Percentiles rank a stretch among this genome's conserved stretches.
Evolutionary conservation across 2,329 filamentous ascomycete genomes (phyloP).

Genomic region (Chaetomium sp.): DNA sequence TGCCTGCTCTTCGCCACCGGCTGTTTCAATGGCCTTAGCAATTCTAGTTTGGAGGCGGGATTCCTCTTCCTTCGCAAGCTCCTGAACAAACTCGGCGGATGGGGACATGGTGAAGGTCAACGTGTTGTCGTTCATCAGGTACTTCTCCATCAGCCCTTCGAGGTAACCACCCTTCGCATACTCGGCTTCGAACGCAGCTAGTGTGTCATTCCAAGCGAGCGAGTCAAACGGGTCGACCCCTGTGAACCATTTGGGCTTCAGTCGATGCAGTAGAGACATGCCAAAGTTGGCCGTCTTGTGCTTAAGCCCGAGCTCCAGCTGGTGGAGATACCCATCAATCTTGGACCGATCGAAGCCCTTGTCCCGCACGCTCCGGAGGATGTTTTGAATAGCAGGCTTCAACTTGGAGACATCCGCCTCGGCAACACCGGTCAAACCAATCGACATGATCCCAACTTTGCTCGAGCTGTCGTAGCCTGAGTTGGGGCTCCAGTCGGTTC

Average conservation of each 20-base stretch:
- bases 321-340: slow-evolving; percentile 88
- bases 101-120: slow-evolving; percentile 94
- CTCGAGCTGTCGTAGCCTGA: slow-evolving; percentile 81
- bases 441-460: slow-evolving; percentile 74
- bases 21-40: slow-evolving; percentile 57
- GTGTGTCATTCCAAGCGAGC: slow-evolving; percentile 84
- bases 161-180: slow-evolving; percentile 74
- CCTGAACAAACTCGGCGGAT: slow-evolving; percentile 64
- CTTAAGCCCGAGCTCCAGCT: slow-evolving; percentile 86
- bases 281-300: slow-evolving; percentile 97
- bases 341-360: slow-evolving; percentile 85
- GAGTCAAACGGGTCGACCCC: slow-evolving; percentile 88
- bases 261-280: slow-evolving; percentile 78
- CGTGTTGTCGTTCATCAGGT: slow-evolving; percentile 78
- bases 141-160: slow-evolving; percentile 80
- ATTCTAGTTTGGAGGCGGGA: slow-evolving; percentile 70
- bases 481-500: slow-evolving; percentile 91
- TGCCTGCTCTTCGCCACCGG: slow-evolving; percentile 65
- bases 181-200: slow-evolving; percentile 71
- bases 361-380: slow-evolving; percentile 61
- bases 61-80: slow-evolving; percentile 71
- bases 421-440: slow-evolving; percentile 85
- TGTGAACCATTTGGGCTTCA: slow-evolving; percentile 93
- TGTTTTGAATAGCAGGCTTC: slow-evolving; percentile 64
- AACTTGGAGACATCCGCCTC: slow-evolving; percentile 72